These are phyloP conservation scores for Alternaria metachromatica DNA, from an alignment of 2,329 filamentous ascomycete species.

Conservation along the genomic window DNA sequence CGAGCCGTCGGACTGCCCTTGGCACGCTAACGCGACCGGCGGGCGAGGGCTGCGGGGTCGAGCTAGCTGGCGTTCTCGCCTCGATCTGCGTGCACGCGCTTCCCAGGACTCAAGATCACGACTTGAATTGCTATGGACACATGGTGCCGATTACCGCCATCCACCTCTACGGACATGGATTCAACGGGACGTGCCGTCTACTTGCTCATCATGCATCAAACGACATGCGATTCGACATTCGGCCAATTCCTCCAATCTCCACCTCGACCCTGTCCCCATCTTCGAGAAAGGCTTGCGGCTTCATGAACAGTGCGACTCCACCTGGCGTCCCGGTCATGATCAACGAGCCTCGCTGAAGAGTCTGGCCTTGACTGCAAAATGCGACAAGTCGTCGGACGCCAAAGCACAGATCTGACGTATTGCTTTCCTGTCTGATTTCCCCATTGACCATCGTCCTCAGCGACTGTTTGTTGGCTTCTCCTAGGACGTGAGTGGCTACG, in stretches of 20 bases:
- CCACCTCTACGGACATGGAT: too few relatives aligned
- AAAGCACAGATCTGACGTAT: neutral
- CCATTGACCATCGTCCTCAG: neutral
- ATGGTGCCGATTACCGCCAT: too few relatives aligned
- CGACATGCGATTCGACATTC: too few relatives aligned
- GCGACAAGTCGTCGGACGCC: neutral
- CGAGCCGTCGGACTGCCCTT: neutral
- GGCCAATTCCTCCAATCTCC: neutral
- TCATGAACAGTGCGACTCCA: slow-evolving; percentile 52
- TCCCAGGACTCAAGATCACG: too few relatives aligned
- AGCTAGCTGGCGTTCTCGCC: too few relatives aligned
- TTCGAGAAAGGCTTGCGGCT: slow-evolving; percentile 48
- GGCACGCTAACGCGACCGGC: neutral
- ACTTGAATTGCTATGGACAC: too few relatives aligned
- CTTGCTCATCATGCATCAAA: too few relatives aligned
- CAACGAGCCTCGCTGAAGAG: slow-evolving; percentile 48
- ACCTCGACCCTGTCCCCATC: slow-evolving; percentile 49
- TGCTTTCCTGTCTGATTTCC: neutral
- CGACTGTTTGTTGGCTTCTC: neutral
- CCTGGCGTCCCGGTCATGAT: slow-evolving; percentile 55
- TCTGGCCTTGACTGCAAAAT: slow-evolving; percentile 24
- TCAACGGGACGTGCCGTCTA: too few relatives aligned
- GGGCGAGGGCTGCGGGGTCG: neutral
- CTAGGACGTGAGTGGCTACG: neutral
- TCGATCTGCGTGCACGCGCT: too few relatives aligned